Percentiles rank a stretch among this genome's conserved stretches.
Conservation (phyloP, 352 stramenopile genomes). For the Globisporangium megalacanthum region DNA sequence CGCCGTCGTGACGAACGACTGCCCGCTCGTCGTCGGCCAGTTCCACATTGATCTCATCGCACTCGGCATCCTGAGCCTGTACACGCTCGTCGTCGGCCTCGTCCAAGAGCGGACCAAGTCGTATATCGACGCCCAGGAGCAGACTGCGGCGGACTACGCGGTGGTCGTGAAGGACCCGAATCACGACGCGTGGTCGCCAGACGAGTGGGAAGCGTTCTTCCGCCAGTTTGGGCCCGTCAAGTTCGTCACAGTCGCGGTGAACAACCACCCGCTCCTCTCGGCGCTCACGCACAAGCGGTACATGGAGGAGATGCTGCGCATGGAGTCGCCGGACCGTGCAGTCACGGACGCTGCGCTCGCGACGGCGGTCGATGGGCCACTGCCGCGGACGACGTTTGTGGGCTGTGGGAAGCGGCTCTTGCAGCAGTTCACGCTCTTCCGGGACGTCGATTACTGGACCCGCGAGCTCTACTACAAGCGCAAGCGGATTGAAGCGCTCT, state of each 20-base stretch:
- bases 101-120: constrained; percentile 37
- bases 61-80: constrained; percentile 40
- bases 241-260: constrained; percentile 59
- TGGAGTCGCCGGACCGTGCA: constrained; percentile 42
- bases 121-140: constrained; percentile 47
- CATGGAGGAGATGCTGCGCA: constrained; percentile 64
- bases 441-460: constrained; percentile 61
- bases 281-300: constrained; percentile 56
- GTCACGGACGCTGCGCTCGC: constrained; percentile 29
- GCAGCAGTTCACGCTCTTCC: constrained; percentile 35
- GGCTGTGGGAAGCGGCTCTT: constrained; percentile 20
- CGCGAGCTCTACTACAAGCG: constrained; percentile 40
- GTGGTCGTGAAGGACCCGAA: constrained; percentile 72
- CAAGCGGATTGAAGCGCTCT: constrained; percentile 28
- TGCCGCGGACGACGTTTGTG: constrained; percentile 16
- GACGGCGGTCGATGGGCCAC: constrained; percentile 23
- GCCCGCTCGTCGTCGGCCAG: constrained; percentile 41
- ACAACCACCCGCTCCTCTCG: constrained; percentile 56
- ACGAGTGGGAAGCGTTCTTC: constrained; percentile 72
- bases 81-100: constrained; percentile 36
- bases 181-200: constrained; percentile 47
- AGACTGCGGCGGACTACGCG: constrained; percentile 69
- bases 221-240: constrained; percentile 60
- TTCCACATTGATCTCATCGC: constrained; percentile 54
- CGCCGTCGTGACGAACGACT: constrained; percentile 30